Evolutionary conservation across 2,329 filamentous ascomycete species (phyloP), one percentile per base, ranked within the genome.

Genomic region (Venturia pyrina): DNA sequence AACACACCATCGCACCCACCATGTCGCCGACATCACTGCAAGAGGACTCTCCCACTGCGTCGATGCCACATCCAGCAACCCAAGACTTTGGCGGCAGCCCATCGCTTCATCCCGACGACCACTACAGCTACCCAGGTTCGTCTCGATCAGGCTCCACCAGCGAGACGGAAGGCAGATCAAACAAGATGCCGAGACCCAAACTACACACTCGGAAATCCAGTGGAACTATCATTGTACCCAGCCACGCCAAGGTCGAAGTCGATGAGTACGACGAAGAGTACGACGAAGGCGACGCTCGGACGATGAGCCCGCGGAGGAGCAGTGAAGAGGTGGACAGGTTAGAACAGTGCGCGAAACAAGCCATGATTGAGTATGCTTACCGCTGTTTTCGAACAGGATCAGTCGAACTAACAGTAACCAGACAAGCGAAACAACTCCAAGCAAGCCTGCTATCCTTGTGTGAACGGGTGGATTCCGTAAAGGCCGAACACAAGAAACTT

Each of bases 401-500:
- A 68, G 17, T 41, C 5, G 61, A 19, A 44, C 66, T 72, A 21
- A 68, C 63, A 50, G 5, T 32, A 44, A 21, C 50, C 73, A 96
- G 93, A 75, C 92, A 97, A 78, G 93, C 93, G 67, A 91, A 91
- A 76, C 85, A 87, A 60, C 81, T 98, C 37, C 95, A 99, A 77
- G 90, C 92, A 65, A 96, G 91, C 37, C 85, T 99, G 43, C 83
- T 96, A 68, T 90, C 89, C 69, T 89, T 98, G 56, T 91, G 96
- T 70, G 91, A 96, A 77, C 89, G 92, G 63, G 96, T 98, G 75
- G 95, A 99, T 74, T 90, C 91, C 40, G 93, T 98, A 69, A 91
- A 92, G 76, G 89, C 90, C 71, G 93, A 98, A 74, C 93, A 99
- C 74, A 91, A 97, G 79, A 97, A 96, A 78, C 86, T 99, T 65